Evolutionary conservation across 257 asterid species (phyloP), one percentile per base, ranked within the genome.

Genomic region (Solanum sejunctum): DNA sequence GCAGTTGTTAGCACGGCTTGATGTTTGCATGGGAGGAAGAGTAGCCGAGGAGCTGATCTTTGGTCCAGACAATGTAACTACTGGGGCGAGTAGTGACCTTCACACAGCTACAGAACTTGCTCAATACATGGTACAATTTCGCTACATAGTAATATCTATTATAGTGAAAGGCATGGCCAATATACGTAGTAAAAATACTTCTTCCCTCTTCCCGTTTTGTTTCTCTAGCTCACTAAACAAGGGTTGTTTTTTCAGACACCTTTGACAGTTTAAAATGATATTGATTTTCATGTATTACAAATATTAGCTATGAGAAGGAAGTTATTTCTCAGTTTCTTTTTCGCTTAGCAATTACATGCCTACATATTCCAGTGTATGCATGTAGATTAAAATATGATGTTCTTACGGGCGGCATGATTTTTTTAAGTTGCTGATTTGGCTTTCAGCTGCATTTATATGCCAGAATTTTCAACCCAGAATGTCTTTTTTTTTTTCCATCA

Each of bases 21-120:
- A 96, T 89, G 99, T 96, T 64, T 96, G 99, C 87, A 96, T 96
- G 98, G 99, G 99, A 75, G 98, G 99, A 75, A 90, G 98, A 91
- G 98, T 95, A 52, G 99, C 98, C 0, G 99, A 96, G 86, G 99
- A 95, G 87, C 98, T 96, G 73, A 91, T 95, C 86, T 96, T 96
- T 70, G 99, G 99, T 77, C 87, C 91, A 88, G 98, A 96, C 88
- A 90, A 93, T 82, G 82, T 96, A 51, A 96, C 98, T n/a, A 96
- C 98, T 56, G 98, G 99, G 88, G 98, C 98, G 67, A 93, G 93
- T 86, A 96, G 97, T 84, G 98, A 96, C 90, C 97, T 96, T 26
- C 86, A 88, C 84, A 90, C 94, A 28, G 99, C 99, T 82, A 93
- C 99, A 1, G 97, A 96, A 88, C 96, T 96, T 58, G 99, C 99